Evolutionary conservation across 805 yeast species (phyloP).

Genomic region (Cyberlindnera suaveolens): DNA sequence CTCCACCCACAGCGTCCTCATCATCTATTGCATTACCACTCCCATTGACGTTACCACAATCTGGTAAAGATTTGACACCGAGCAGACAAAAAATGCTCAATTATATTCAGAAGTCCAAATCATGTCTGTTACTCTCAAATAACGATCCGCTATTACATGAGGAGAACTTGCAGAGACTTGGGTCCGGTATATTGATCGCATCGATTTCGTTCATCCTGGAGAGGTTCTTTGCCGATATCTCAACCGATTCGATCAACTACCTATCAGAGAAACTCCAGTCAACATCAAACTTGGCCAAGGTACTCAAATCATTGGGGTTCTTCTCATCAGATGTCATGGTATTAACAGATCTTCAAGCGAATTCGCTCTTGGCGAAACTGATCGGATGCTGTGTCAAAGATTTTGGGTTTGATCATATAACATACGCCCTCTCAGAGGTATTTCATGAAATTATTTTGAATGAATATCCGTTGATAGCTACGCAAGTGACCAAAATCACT

Average conservation of each 20-base stretch:
- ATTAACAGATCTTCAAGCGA: conserved; percentile 45
- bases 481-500: conserved; percentile 25
- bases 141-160: conserved; percentile 21
- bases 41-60: neutral
- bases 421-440: conserved; percentile 61
- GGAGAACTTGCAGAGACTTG: conserved; percentile 50
- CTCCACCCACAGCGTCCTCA: neutral
- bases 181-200: conserved; percentile 47
- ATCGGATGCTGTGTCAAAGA: conserved; percentile 71
- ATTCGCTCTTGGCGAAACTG: conserved; percentile 48
- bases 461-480: conserved; percentile 63
- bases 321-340: conserved; percentile 19
- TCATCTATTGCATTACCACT: neutral
- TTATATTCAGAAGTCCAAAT: conserved; percentile 54
- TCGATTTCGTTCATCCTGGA: conserved; percentile 60
- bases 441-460: conserved; percentile 52
- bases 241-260: conserved; percentile 49
- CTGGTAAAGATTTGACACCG: conserved; percentile 19
- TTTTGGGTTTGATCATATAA: conserved; percentile 70
- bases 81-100: conserved; percentile 33
- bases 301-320: conserved; percentile 36
- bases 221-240: conserved; percentile 48
- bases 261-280: conserved; percentile 39
- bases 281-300: conserved; percentile 27
- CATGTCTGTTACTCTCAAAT: conserved; percentile 45